Percentiles rank a stretch among this genome's conserved stretches.
Conservation (phyloP, 75 land plant species). For the Picea glauca region DNA sequence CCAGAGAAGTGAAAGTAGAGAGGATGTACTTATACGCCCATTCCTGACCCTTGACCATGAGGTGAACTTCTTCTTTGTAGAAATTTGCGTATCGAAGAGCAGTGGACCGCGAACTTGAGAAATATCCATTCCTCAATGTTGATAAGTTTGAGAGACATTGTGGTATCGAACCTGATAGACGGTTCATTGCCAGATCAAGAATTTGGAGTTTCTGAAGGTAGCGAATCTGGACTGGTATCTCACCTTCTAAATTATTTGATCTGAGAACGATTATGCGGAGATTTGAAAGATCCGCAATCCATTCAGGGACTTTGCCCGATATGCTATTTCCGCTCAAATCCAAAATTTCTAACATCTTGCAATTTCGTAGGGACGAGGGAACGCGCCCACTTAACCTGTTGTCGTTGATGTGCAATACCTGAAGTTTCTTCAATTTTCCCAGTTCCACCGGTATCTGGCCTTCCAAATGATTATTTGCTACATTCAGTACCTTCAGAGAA, state of each 20-base stretch:
- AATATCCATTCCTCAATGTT: neutral
- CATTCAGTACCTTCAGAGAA: neutral
- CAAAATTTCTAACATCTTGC: neutral
- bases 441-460: neutral
- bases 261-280: neutral
- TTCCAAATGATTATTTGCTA: neutral
- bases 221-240: neutral
- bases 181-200: constrained; percentile 5
- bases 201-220: neutral
- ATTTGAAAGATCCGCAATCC: neutral
- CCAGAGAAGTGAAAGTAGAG: no score
- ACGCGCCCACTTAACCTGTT: neutral
- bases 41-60: no score
- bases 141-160: neutral
- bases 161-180: neutral
- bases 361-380: neutral
- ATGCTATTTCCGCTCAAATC: neutral
- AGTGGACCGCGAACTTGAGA: no score
- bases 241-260: neutral
- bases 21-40: no score
- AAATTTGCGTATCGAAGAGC: no score
- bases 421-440: neutral
- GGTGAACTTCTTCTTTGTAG: no score
- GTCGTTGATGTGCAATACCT: neutral
- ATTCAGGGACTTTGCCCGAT: neutral